Percentiles rank a stretch among this genome's conserved stretches.
These are phyloP conservation scores for Aurifilum marmelostoma DNA, from an alignment of 2,329 filamentous ascomycete species.

Conservation along the genomic window DNA sequence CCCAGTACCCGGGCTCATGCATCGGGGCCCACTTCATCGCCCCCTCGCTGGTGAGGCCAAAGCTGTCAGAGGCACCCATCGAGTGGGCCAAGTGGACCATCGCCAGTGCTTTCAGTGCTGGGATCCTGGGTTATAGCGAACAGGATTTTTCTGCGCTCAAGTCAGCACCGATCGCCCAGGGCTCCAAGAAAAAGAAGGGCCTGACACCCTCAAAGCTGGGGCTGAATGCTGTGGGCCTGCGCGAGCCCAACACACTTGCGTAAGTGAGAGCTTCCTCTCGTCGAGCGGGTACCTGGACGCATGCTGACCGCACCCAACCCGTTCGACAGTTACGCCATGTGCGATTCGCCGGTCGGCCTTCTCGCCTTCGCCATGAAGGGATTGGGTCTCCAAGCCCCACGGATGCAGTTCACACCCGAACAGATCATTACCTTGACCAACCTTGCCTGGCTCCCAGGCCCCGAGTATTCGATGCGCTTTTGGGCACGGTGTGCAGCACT, in stretches of 20 bases:
- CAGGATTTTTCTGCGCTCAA: constrained; percentile 53
- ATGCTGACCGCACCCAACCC: not conserved
- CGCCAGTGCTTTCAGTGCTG: constrained; percentile 51
- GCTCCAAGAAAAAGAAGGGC: constrained; percentile 26
- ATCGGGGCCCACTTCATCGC: constrained; percentile 64
- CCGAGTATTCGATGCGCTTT: constrained; percentile 62
- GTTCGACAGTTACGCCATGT: constrained; percentile 54
- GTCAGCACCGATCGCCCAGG: constrained; percentile 31
- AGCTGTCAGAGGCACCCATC: constrained; percentile 44
- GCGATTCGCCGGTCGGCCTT: constrained; percentile 63
- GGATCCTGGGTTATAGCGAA: constrained; percentile 59
- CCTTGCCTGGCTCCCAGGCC: constrained; percentile 68
- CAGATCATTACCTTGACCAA: constrained; percentile 65
- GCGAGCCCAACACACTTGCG: constrained; percentile 58
- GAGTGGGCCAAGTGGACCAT: constrained; percentile 61
- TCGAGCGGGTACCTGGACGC: too few relatives aligned
- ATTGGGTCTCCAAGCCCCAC: constrained; percentile 46
- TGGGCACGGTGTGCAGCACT: constrained; percentile 52
- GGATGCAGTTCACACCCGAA: constrained; percentile 47
- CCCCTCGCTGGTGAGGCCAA: constrained; percentile 57
- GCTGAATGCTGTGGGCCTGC: constrained; percentile 37
- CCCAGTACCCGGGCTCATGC: constrained; percentile 53
- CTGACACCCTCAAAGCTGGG: constrained; percentile 35
- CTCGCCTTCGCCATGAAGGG: constrained; percentile 57
- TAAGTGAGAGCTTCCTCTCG: constrained; percentile 7